A percentile compares a stretch with the other conserved stretches of the same genome.
These are phyloP conservation scores for Pyrenochaeta sp. DNA, from an alignment of 2,329 filamentous ascomycete species.

Conservation along the genomic window DNA sequence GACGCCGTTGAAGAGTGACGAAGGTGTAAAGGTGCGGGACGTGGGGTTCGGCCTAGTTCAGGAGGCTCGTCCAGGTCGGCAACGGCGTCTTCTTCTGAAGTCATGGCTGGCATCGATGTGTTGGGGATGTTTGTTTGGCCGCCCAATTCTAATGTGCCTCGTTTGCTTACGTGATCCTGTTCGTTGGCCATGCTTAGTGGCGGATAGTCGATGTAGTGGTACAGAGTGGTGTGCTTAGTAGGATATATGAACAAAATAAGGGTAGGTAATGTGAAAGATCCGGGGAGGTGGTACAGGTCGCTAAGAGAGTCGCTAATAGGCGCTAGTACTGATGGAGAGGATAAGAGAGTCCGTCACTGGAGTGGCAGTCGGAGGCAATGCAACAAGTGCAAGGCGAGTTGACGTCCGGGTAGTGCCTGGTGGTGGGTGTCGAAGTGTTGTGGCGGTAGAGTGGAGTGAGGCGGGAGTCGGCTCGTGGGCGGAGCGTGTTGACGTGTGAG, in stretches of 20 bases:
- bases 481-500: slow-evolving; percentile 17
- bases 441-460: slow-evolving; percentile 6
- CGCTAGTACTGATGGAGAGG: no score
- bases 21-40: slow-evolving; percentile 51
- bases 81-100: slow-evolving; percentile 67
- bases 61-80: slow-evolving; percentile 90
- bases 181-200: slow-evolving; percentile 43
- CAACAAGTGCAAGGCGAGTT: neutral
- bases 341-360: no score
- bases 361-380: neutral
- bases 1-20: slow-evolving; percentile 46
- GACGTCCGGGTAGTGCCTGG: slow-evolving; percentile 6
- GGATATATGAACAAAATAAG: neutral
- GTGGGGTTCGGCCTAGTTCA: slow-evolving; percentile 66
- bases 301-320: slow-evolving; percentile 2
- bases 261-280: neutral
- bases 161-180: slow-evolving; percentile 33
- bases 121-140: slow-evolving; percentile 33
- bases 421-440: slow-evolving; percentile 13
- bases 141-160: slow-evolving; percentile 39
- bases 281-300: neutral
- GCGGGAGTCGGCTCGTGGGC: slow-evolving; percentile 15
- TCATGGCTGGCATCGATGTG: slow-evolving; percentile 29
- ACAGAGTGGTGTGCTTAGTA: neutral
- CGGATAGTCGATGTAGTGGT: slow-evolving; percentile 1